These are phyloP conservation scores for Irpex sp. DNA, from an alignment of 1,284 basidiomycete genomes.

Conservation along the genomic window DNA sequence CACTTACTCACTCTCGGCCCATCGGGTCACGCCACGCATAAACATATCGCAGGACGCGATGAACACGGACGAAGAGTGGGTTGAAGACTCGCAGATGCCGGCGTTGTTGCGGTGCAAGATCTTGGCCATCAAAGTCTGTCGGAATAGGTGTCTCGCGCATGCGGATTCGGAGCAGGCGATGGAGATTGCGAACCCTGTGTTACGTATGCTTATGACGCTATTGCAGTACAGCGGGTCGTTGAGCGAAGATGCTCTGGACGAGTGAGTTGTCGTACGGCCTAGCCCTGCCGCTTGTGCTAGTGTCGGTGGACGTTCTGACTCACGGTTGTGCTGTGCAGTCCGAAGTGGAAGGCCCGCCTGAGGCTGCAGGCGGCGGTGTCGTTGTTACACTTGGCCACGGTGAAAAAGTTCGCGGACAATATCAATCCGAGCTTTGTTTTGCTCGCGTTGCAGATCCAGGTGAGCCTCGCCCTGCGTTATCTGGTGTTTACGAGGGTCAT, in stretches of 20 bases:
- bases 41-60: slow-evolving; percentile 32
- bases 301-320: background rate
- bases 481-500: background rate
- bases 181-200: slow-evolving; percentile 67
- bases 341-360: slow-evolving; percentile 62
- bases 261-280: slow-evolving; percentile 42
- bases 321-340: slow-evolving; percentile 33
- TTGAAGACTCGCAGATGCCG: slow-evolving; percentile 58
- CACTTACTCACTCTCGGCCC: too few species aligned
- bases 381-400: slow-evolving; percentile 75
- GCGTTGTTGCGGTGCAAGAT: slow-evolving; percentile 65
- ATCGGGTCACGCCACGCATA: too few species aligned
- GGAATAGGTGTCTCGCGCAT: slow-evolving; percentile 75
- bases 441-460: slow-evolving; percentile 78
- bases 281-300: too few species aligned
- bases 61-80: slow-evolving; percentile 74
- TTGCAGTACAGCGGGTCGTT: slow-evolving; percentile 67
- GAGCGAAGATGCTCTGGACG: slow-evolving; percentile 54
- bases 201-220: slow-evolving; percentile 72
- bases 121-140: slow-evolving; percentile 72
- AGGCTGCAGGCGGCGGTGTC: slow-evolving; percentile 81
- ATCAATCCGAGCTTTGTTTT: slow-evolving; percentile 64
- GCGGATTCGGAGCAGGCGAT: slow-evolving; percentile 55
- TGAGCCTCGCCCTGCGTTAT: slow-evolving; percentile 24
- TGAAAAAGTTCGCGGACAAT: slow-evolving; percentile 56